These are phyloP conservation scores for Cryptococcus sp. DNA, from an alignment of 1,284 basidiomycete species.

Conservation along the genomic window DNA sequence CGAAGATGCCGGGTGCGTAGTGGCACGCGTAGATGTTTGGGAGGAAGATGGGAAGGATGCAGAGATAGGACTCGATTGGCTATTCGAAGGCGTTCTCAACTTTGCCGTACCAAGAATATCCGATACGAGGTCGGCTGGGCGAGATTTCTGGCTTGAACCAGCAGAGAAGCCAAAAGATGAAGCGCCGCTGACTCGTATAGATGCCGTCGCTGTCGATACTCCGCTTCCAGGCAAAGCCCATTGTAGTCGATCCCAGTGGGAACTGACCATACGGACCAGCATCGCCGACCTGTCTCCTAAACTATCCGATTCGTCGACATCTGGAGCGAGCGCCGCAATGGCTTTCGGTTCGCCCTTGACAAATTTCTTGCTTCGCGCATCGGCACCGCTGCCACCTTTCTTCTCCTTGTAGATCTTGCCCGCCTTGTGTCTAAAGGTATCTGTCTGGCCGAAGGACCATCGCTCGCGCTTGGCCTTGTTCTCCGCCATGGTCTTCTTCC, in stretches of 20 bases:
- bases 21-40: background rate
- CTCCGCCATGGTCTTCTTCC: conserved; percentile 13
- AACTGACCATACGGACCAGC: conserved; percentile 40
- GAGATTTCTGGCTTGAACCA: conserved; percentile 4
- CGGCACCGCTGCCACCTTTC: background rate
- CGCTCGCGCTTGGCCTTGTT: conserved; percentile 15
- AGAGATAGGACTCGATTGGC: background rate
- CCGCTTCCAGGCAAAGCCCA: conserved; percentile 10
- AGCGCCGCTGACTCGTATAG: no score
- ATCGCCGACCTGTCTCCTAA: conserved; percentile 25
- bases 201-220: no score
- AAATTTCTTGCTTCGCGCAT: conserved; percentile 14
- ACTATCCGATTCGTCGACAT: conserved; percentile 1
- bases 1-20: background rate
- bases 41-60: background rate
- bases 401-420: conserved; percentile 1
- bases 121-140: conserved; percentile 6
- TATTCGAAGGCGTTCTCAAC: background rate
- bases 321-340: background rate
- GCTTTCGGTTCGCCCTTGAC: conserved; percentile 3
- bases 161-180: no score
- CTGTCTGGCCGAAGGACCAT: background rate
- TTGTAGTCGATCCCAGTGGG: conserved; percentile 28
- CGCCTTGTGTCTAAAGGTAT: background rate
- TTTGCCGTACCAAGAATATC: conserved; percentile 10